phyloP scores from a whole-genome alignment of 2,329 filamentous ascomycete species.

The Venturia carpophila region DNA sequence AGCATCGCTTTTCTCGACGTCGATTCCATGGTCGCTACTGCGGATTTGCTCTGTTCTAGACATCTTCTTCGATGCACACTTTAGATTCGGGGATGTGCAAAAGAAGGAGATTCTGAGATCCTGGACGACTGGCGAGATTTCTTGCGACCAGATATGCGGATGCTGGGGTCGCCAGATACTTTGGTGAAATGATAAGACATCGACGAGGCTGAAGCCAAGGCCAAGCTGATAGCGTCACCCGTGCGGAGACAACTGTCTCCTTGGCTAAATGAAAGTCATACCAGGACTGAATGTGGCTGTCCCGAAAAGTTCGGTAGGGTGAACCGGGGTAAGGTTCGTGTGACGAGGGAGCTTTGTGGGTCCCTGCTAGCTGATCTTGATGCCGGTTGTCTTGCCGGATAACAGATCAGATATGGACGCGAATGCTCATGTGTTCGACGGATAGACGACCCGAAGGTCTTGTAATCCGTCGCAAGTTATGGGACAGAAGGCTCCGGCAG shows the following conservation, averaged over 20 bases:
- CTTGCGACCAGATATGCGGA: not conserved
- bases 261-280: not conserved
- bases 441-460: not conserved
- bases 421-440: not conserved
- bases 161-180: not conserved
- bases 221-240: not conserved
- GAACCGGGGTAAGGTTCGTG: not conserved
- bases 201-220: conserved; percentile 2
- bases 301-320: not conserved
- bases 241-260: not conserved
- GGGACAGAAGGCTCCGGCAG: not conserved
- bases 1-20: not conserved
- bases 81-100: no score
- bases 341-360: not conserved
- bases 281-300: not conserved
- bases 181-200: not conserved
- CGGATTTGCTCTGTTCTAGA: not conserved
- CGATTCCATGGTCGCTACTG: not conserved
- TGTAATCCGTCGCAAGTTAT: not conserved
- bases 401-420: not conserved
- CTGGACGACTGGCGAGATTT: not conserved
- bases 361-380: not conserved
- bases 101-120: not conserved
- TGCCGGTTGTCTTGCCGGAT: not conserved
- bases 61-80: not conserved